Percentiles rank a stretch among this genome's conserved stretches.
Evolutionary conservation across 345 rosid species (phyloP).

Genomic region (Gossypium mustelinum): DNA sequence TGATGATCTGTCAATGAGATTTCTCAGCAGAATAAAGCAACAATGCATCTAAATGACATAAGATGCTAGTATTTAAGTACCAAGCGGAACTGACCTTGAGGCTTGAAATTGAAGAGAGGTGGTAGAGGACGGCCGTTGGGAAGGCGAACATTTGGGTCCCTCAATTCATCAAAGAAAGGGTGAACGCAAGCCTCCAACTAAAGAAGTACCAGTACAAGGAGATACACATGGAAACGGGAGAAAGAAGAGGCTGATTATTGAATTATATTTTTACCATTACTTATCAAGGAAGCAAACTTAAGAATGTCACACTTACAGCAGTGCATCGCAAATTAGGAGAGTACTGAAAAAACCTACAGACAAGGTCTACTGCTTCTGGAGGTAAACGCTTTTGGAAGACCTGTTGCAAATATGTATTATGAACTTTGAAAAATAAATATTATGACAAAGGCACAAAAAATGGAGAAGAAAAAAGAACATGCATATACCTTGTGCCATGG

Average conservation of each 20-base stretch:
- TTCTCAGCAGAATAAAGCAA: neutral
- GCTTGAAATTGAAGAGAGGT: conserved; percentile 62
- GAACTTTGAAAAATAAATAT: neutral
- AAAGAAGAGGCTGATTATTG: neutral
- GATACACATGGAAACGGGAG: neutral
- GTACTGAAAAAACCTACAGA: conserved; percentile 91
- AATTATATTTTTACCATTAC: neutral
- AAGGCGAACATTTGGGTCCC: conserved; percentile 65
- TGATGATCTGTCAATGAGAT: neutral
- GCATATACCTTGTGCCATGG: conserved; percentile 87
- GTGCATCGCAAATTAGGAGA: conserved; percentile 96
- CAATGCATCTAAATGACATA: neutral
- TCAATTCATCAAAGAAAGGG: conserved; percentile 74
- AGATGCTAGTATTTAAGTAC: neutral
- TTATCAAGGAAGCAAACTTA: neutral
- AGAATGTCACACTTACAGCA: conserved; percentile 54
- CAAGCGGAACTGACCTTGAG: conserved; percentile 39
- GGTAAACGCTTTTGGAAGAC: conserved; percentile 86
- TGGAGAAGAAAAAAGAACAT: neutral
- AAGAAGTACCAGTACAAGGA: neutral
- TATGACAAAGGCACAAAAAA: neutral
- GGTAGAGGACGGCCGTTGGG: conserved; percentile 82
- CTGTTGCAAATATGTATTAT: conserved; percentile 27
- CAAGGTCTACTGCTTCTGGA: conserved; percentile 96
- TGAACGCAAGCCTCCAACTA: conserved; percentile 78